These are phyloP conservation scores for Scleromitrula shiraiana DNA, from an alignment of 2,329 filamentous ascomycete genomes.

Conservation along the genomic window DNA sequence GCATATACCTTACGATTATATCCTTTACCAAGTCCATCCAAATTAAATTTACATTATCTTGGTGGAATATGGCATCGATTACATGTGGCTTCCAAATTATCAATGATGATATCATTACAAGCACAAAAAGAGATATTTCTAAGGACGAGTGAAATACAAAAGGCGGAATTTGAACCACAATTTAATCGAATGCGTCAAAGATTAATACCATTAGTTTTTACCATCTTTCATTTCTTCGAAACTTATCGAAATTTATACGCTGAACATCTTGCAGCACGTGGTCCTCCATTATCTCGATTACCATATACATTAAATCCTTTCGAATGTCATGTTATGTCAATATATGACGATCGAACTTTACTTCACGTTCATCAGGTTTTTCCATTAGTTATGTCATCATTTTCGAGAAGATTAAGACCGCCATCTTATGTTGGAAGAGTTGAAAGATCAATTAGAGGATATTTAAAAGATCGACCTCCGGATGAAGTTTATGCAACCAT, in stretches of 20 bases:
- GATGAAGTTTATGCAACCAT: slow-evolving; percentile 56
- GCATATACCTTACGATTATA: slow-evolving; percentile 53
- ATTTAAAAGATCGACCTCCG: slow-evolving; percentile 52
- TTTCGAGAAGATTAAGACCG: slow-evolving; percentile 52
- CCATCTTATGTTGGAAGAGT: slow-evolving; percentile 57
- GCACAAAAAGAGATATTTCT: slow-evolving; percentile 59
- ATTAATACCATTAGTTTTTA: slow-evolving; percentile 55
- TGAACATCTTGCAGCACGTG: slow-evolving; percentile 45
- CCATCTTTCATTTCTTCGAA: slow-evolving; percentile 61
- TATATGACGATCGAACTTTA: slow-evolving; percentile 57
- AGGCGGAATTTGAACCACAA: slow-evolving; percentile 50
- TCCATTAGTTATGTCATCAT: slow-evolving; percentile 55
- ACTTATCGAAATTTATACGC: slow-evolving; percentile 53
- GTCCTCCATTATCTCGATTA: slow-evolving; percentile 40
- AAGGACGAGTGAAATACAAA: slow-evolving; percentile 46
- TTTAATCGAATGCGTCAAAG: slow-evolving; percentile 56
- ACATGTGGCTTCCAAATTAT: slow-evolving; percentile 55
- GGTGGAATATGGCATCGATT: slow-evolving; percentile 59
- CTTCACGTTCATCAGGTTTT: slow-evolving; percentile 57
- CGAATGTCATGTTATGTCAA: slow-evolving; percentile 51
- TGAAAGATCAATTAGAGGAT: slow-evolving; percentile 55
- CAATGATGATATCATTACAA: slow-evolving; percentile 54
- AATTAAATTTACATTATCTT: slow-evolving; percentile 51
- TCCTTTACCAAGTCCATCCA: slow-evolving; percentile 39
- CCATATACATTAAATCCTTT: slow-evolving; percentile 57